Conservation (phyloP, 1,284 basidiomycete species). For the Leccinum pseudoinsigne region DNA sequence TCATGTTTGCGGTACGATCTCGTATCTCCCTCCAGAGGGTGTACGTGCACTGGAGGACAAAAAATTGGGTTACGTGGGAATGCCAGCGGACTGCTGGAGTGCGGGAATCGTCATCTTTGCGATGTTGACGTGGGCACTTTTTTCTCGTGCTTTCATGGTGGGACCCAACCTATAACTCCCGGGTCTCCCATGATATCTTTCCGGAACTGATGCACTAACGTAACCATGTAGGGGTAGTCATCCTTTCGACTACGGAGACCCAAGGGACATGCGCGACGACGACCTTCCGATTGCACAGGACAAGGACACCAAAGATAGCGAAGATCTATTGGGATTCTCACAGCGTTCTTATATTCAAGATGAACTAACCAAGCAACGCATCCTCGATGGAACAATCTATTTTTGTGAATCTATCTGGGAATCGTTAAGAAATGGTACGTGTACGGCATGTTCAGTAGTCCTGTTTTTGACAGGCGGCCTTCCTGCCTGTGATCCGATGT, state of each 20-base stretch:
- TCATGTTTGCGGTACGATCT: conserved; percentile 80
- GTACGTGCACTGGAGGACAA: conserved; percentile 73
- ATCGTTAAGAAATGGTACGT: conserved; percentile 57
- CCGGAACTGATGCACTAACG: conserved; percentile 11
- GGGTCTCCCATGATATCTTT: not conserved
- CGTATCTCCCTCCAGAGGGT: conserved; percentile 84
- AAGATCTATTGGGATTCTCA: conserved; percentile 40
- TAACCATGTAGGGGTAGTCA: conserved; percentile 56
- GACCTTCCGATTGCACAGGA: conserved; percentile 9
- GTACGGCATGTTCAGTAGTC: not conserved
- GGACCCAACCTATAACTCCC: not conserved
- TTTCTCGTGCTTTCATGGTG: not conserved
- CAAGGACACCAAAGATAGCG: conserved; percentile 18
- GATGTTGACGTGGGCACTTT: conserved; percentile 68
- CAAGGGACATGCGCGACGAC: conserved; percentile 28
- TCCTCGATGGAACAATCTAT: conserved; percentile 59
- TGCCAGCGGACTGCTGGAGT: conserved; percentile 86
- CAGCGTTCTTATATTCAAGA: conserved; percentile 53
- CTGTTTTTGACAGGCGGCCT: conserved; percentile 3
- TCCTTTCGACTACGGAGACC: conserved; percentile 64
- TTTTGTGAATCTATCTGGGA: conserved; percentile 57
- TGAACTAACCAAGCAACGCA: conserved; percentile 62
- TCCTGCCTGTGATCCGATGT: conserved; percentile 1
- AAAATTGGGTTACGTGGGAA: conserved; percentile 70
- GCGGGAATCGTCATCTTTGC: conserved; percentile 77